Conservation (phyloP, 179 eudicot species). For the Silene noctiflora region DNA sequence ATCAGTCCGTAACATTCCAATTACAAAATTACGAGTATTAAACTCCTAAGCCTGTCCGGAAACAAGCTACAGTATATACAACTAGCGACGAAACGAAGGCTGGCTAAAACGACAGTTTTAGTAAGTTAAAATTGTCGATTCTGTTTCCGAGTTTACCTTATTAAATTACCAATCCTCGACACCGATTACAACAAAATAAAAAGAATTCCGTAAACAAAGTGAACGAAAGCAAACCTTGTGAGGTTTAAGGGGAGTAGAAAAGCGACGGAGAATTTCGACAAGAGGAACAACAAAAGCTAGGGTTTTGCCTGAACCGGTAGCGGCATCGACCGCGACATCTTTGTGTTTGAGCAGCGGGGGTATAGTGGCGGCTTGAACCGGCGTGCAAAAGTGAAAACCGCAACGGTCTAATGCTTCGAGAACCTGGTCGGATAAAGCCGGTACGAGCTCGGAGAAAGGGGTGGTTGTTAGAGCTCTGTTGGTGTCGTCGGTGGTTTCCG, state of each 20-base stretch:
- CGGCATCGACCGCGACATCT: conserved; percentile 93
- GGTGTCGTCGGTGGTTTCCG: not conserved
- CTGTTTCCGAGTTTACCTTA: too few species aligned
- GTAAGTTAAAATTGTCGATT: too few species aligned
- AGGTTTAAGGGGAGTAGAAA: conserved; percentile 44
- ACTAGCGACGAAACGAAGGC: too few species aligned
- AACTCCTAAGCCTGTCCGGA: too few species aligned
- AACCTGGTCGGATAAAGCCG: conserved; percentile 57
- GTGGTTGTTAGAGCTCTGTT: conserved; percentile 66
- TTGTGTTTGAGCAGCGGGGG: conserved; percentile 64
- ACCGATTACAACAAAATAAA: not conserved
- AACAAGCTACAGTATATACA: too few species aligned
- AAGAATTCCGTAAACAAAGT: not conserved
- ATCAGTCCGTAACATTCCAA: too few species aligned
- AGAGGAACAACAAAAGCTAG: conserved; percentile 42
- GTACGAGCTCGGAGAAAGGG: conserved; percentile 69
- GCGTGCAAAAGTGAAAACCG: conserved; percentile 78
- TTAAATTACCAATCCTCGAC: not conserved
- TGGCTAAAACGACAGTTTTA: too few species aligned
- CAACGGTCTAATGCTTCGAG: conserved; percentile 46
- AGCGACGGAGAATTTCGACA: conserved; percentile 52
- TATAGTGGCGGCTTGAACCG: conserved; percentile 87
- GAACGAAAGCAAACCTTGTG: conserved; percentile 47
- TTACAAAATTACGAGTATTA: too few species aligned
- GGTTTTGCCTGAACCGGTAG: conserved; percentile 96